These are phyloP conservation scores for Dimargaris verticillata DNA, from an alignment of 192 early-diverging fungal species.

Conservation along the genomic window DNA sequence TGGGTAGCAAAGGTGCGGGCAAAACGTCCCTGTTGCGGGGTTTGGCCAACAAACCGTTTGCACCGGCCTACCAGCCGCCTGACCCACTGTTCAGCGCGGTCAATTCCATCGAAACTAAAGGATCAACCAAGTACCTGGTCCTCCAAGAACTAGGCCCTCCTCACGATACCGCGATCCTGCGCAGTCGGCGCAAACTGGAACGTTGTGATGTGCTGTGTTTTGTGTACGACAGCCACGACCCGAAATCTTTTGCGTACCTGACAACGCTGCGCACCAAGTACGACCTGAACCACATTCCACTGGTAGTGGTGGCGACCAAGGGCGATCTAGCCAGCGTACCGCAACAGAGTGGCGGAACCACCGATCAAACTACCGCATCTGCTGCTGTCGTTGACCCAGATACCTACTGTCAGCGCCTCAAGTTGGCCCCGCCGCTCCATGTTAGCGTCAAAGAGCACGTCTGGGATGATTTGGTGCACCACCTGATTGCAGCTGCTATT, in stretches of 20 bases:
- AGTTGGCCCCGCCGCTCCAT: constrained; percentile 74
- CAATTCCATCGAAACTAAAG: constrained; percentile 89
- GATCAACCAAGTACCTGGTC: constrained; percentile 86
- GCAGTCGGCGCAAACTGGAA: constrained; percentile 74
- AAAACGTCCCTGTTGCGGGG: constrained; percentile 80
- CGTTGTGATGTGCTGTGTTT: constrained; percentile 82
- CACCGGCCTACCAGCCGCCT: constrained; percentile 56
- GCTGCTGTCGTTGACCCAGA: constrained; percentile 71
- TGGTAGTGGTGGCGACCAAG: constrained; percentile 89
- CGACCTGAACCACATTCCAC: constrained; percentile 66
- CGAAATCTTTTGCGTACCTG: constrained; percentile 85
- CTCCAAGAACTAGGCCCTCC: constrained; percentile 86
- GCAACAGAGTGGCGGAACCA: too few species aligned
- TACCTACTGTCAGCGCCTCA: constrained; percentile 76
- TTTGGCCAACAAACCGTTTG: constrained; percentile 74
- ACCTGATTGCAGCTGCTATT: constrained; percentile 70
- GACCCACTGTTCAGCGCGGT: constrained; percentile 64
- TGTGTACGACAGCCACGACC: constrained; percentile 89
- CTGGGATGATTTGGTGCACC: constrained; percentile 76
- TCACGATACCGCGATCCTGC: constrained; percentile 74
- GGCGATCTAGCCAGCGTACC: constrained; percentile 77
- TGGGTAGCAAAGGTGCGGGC: constrained; percentile 83
- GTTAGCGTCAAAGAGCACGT: constrained; percentile 73
- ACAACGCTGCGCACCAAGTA: constrained; percentile 66
- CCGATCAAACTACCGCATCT: too few species aligned